A percentile compares a stretch with the other conserved stretches of the same genome.
These are phyloP conservation scores for Ophiosphaerella herpotricha DNA, from an alignment of 2,329 filamentous ascomycete genomes.

Conservation along the genomic window DNA sequence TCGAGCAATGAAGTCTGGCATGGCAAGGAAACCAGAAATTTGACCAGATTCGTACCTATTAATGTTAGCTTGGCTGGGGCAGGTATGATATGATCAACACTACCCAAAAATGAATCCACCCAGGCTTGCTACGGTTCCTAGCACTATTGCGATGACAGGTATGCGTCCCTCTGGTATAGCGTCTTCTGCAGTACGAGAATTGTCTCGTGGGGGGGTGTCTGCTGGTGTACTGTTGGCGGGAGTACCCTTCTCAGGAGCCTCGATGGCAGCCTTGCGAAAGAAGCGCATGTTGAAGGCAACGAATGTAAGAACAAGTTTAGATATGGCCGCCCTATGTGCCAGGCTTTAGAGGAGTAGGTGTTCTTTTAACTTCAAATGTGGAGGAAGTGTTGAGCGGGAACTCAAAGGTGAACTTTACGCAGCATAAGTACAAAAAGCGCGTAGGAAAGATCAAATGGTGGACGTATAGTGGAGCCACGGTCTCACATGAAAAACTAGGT, in stretches of 20 bases:
- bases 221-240: constrained; percentile 28
- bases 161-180: constrained; percentile 28
- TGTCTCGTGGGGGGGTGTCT: constrained; percentile 29
- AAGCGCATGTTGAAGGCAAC: constrained; percentile 25
- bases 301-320: too few species aligned
- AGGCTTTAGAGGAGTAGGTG: background rate
- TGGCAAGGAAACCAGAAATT: constrained; percentile 37
- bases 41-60: constrained; percentile 20
- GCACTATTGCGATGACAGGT: constrained; percentile 32
- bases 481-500: constrained; percentile 18
- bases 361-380: constrained; percentile 8
- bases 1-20: constrained; percentile 39
- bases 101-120: constrained; percentile 39
- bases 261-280: constrained; percentile 22
- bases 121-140: constrained; percentile 40
- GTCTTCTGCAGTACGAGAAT: constrained; percentile 17
- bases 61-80: constrained; percentile 30
- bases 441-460: constrained; percentile 21
- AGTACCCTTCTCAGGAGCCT: constrained; percentile 30
- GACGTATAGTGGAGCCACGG: constrained; percentile 28
- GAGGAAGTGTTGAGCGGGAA: constrained; percentile 19
- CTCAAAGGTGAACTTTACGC: constrained; percentile 19
- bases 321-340: background rate
- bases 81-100: background rate
- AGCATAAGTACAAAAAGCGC: constrained; percentile 23